Conservation (phyloP, 2,329 filamentous ascomycete genomes). For the Tolypocladium guangdongense region DNA sequence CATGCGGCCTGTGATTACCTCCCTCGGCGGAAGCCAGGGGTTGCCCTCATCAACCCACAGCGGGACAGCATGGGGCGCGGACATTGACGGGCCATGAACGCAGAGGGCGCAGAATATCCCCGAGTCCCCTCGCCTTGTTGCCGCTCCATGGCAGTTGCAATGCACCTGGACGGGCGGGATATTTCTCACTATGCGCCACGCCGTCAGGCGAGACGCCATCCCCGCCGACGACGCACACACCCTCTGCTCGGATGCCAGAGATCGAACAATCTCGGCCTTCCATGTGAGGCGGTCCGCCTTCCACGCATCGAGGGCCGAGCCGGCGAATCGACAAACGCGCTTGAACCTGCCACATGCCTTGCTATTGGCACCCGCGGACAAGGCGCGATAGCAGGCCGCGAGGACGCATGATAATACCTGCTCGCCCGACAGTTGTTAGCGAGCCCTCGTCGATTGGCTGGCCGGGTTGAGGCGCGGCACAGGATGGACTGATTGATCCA, state of each 20-base stretch:
- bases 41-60: neutral
- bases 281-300: slow-evolving; percentile 14
- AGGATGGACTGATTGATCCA: neutral
- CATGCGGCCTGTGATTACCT: neutral
- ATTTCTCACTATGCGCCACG: neutral
- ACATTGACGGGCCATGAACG: neutral
- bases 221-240: neutral
- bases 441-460: neutral
- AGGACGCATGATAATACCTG: neutral
- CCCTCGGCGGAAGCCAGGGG: neutral
- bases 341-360: neutral
- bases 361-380: neutral
- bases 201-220: neutral
- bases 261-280: slow-evolving; percentile 9
- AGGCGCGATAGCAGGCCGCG: neutral
- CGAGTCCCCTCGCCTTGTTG: neutral
- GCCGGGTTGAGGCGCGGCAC: neutral
- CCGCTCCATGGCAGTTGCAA: neutral
- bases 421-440: neutral
- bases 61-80: neutral
- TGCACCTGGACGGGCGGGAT: neutral
- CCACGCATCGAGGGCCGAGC: slow-evolving; percentile 13
- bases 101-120: neutral
- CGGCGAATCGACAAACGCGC: slow-evolving; percentile 1
- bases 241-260: neutral